These are phyloP conservation scores for Fusarium longipes DNA, from an alignment of 2,329 filamentous ascomycete genomes.

Conservation along the genomic window DNA sequence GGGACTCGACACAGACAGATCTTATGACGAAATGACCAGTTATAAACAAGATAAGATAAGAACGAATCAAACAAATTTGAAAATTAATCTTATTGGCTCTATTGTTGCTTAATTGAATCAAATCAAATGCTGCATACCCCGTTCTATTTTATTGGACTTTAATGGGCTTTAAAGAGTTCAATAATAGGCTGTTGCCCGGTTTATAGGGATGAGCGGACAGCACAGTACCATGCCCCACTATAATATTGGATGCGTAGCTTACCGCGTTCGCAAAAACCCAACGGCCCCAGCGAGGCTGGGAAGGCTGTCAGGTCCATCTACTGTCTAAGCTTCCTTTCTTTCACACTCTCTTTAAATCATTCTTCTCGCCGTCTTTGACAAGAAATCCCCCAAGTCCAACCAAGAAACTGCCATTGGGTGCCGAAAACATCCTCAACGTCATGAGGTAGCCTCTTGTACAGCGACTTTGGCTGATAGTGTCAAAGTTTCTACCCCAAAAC, in stretches of 20 bases:
- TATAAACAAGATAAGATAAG: neutral
- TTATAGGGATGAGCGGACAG: conserved; percentile 10
- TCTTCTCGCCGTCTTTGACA: neutral
- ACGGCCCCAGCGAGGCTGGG: conserved; percentile 41
- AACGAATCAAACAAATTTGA: neutral
- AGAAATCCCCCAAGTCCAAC: neutral
- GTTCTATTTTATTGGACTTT: neutral
- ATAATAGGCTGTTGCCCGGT: conserved; percentile 8
- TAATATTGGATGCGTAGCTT: neutral
- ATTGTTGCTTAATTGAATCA: neutral
- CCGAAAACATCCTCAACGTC: conserved; percentile 9
- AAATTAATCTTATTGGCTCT: neutral
- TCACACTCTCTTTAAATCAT: conserved; percentile 3
- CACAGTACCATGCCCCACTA: conserved; percentile 24
- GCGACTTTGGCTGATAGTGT: conserved; percentile 28
- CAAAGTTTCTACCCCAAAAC: conserved; percentile 16
- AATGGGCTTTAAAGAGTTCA: neutral
- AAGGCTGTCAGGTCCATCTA: conserved; percentile 38
- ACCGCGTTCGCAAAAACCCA: conserved; percentile 23
- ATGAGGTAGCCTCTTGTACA: conserved; percentile 38
- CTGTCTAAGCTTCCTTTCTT: conserved; percentile 14
- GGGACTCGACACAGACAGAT: neutral
- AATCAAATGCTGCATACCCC: neutral
- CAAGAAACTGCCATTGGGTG: neutral
- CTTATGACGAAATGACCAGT: conserved; percentile 1